Evolutionary conservation across 176 grass and related monocot genomes (phyloP).

Genomic region (Juncus effusus): DNA sequence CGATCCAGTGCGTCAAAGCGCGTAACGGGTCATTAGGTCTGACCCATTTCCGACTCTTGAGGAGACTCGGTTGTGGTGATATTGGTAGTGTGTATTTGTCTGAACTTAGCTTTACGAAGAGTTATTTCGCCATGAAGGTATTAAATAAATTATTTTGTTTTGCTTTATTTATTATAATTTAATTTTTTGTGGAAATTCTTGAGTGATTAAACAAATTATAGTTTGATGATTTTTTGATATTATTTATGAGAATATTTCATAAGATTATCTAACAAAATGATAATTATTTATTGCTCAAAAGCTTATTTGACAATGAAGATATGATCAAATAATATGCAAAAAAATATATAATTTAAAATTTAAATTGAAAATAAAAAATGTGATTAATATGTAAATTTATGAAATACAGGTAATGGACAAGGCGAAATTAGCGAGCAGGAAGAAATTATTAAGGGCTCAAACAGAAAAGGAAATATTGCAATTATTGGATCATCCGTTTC

Average conservation of each 20-base stretch:
- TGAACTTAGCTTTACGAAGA: constrained; percentile 64
- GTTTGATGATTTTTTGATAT: no score
- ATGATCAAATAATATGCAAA: no score
- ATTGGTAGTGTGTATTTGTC: constrained; percentile 85
- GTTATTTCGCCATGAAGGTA: constrained; percentile 80
- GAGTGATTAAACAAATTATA: no score
- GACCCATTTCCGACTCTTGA: constrained; percentile 70
- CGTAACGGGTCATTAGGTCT: constrained; percentile 55
- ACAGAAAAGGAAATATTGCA: constrained; percentile 82
- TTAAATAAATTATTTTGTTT: not conserved
- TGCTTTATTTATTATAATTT: no score
- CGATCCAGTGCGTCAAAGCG: constrained; percentile 48
- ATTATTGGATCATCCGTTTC: constrained; percentile 70
- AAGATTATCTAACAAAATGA: no score
- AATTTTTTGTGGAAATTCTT: no score
- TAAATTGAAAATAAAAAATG: no score
- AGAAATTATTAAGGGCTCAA: constrained; percentile 72
- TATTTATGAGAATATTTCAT: no score
- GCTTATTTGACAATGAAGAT: no score
- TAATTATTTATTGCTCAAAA: no score
- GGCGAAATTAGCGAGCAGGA: constrained; percentile 52
- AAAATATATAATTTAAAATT: no score
- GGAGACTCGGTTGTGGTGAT: constrained; percentile 68
- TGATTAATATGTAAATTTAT: no score
- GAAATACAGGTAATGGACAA: constrained; percentile 57